phyloP scores from a whole-genome alignment of 768 basidiomycete genomes.

The Mycena vitilis region DNA sequence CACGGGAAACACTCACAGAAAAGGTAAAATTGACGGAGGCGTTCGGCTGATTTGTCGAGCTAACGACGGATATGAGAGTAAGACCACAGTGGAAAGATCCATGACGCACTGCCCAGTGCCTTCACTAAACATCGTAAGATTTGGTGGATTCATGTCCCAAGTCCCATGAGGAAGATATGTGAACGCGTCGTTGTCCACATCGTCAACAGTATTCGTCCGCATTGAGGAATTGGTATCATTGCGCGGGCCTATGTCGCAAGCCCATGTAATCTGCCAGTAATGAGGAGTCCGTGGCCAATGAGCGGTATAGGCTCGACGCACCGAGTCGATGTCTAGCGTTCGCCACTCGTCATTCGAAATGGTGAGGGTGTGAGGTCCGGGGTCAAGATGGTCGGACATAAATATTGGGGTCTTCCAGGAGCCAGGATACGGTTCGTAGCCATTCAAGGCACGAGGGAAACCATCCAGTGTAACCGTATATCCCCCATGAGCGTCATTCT shows the following conservation, averaged over 20 bases:
- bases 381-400: neutral
- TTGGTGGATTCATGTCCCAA: conserved; percentile 19
- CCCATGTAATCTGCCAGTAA: conserved; percentile 18
- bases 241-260: conserved; percentile 11
- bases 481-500: conserved; percentile 4
- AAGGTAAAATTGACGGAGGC: conserved; percentile 35
- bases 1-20: conserved; percentile 16
- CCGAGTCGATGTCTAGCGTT: conserved; percentile 32
- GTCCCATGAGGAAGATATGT: conserved; percentile 15
- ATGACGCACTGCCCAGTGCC: conserved; percentile 30
- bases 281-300: neutral
- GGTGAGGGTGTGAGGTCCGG: conserved; percentile 12
- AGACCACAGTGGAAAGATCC: too few relatives aligned
- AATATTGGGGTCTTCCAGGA: conserved; percentile 14
- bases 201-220: neutral
- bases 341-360: conserved; percentile 20
- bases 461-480: conserved; percentile 26
- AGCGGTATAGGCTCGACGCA: conserved; percentile 6
- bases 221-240: conserved; percentile 17
- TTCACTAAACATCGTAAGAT: conserved; percentile 1
- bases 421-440: neutral
- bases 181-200: conserved; percentile 12
- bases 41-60: conserved; percentile 14
- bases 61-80: neutral
- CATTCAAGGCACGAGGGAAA: neutral